These are phyloP conservation scores for Tulasnella sp. DNA, from an alignment of 768 basidiomycete genomes.

Conservation along the genomic window DNA sequence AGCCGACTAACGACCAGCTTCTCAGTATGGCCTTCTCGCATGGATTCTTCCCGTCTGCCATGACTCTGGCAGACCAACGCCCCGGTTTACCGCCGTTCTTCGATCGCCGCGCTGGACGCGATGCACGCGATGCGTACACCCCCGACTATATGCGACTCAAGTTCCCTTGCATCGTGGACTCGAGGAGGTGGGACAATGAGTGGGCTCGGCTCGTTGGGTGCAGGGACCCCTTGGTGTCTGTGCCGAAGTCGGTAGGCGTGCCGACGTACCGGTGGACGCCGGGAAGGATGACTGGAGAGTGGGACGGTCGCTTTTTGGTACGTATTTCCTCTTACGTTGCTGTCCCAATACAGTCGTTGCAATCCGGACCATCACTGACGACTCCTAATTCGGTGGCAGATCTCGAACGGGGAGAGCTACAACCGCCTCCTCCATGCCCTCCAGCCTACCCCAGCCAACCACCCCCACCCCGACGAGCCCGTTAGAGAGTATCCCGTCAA, in stretches of 20 bases:
- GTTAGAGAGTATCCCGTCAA: background rate
- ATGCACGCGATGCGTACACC: background rate
- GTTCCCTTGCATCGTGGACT: slow-evolving; percentile 10
- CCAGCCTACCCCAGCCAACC: background rate
- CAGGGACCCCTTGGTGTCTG: background rate
- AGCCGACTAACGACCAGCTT: background rate
- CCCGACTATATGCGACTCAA: slow-evolving; percentile 18
- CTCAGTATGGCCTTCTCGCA: background rate
- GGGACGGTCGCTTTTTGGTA: slow-evolving; percentile 37
- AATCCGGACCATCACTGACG: background rate
- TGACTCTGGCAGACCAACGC: background rate
- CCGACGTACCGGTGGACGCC: slow-evolving; percentile 23
- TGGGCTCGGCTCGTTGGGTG: slow-evolving; percentile 13
- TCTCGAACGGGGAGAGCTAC: background rate
- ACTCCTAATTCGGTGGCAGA: slow-evolving; percentile 1
- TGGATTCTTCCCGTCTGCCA: slow-evolving; percentile 5
- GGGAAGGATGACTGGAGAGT: slow-evolving; percentile 35
- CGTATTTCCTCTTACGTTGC: background rate
- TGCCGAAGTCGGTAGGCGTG: background rate
- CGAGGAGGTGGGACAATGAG: slow-evolving; percentile 19
- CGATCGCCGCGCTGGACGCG: background rate
- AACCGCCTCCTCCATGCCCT: background rate
- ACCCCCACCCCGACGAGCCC: background rate
- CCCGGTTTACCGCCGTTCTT: background rate
- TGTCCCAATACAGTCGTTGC: background rate